phyloP scores from a whole-genome alignment of 225 moss, liverwort and hornwort genomes.

The Climacium dendroides region DNA sequence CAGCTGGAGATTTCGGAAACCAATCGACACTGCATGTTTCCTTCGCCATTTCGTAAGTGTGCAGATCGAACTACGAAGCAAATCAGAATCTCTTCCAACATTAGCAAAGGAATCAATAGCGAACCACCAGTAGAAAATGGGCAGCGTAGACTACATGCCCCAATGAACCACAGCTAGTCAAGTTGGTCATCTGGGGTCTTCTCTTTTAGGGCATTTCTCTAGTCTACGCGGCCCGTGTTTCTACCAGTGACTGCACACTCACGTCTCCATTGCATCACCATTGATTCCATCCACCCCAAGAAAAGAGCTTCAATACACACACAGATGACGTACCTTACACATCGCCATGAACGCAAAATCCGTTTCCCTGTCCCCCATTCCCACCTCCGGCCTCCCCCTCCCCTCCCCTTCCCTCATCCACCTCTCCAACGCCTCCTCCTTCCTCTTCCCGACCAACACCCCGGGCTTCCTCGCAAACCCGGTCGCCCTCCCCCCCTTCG shows the following conservation, averaged over 20 bases:
- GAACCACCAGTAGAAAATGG: too few relatives aligned
- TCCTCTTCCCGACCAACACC: slow-evolving; percentile 47
- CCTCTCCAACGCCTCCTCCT: slow-evolving; percentile 7
- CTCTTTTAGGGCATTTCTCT: background rate
- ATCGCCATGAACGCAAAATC: slow-evolving; percentile 52
- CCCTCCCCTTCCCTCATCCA: background rate
- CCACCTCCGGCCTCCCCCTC: slow-evolving; percentile 12
- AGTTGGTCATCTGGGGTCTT: background rate
- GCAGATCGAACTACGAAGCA: background rate
- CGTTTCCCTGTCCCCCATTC: slow-evolving; percentile 42
- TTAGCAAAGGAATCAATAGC: background rate
- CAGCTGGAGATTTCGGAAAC: background rate
- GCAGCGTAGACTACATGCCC: background rate
- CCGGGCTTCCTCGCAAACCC: slow-evolving; percentile 56
- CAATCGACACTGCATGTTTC: background rate
- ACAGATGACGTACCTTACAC: slow-evolving; percentile 23
- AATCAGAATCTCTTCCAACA: background rate
- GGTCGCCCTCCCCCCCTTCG: slow-evolving; percentile 35
- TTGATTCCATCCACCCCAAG: too few relatives aligned
- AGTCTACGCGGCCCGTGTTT: background rate
- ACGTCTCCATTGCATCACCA: background rate
- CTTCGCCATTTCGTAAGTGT: background rate
- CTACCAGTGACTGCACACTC: background rate
- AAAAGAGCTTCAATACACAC: background rate
- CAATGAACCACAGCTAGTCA: background rate